These are phyloP conservation scores for Hypoxylon cercidicola DNA, from an alignment of 495 filamentous ascomycete species.

Conservation along the genomic window DNA sequence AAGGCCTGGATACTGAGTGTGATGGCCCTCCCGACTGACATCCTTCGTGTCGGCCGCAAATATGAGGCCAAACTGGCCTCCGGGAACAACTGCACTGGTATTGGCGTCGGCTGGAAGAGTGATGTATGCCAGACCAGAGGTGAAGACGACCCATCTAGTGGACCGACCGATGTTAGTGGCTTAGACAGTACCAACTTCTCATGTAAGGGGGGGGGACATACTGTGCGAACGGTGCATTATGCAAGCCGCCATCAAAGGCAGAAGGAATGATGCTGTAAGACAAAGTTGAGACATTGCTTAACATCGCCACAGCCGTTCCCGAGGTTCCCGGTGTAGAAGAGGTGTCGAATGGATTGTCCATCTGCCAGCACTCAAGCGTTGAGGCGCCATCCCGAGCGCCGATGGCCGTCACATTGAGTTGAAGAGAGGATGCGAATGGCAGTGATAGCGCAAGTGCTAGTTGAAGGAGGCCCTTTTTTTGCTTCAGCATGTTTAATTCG, in stretches of 20 bases:
- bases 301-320: constrained; percentile 47
- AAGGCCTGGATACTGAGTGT: constrained; percentile 58
- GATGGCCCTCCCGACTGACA: constrained; percentile 60
- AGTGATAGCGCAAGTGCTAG: constrained; percentile 4
- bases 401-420: constrained; percentile 47
- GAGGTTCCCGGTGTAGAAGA: constrained; percentile 56
- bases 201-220: constrained; percentile 39
- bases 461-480: not conserved
- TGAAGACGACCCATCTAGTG: constrained; percentile 62
- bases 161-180: not conserved
- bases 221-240: constrained; percentile 64
- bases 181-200: not conserved
- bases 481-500: not conserved
- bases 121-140: constrained; percentile 62
- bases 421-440: constrained; percentile 1
- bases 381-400: constrained; percentile 49
- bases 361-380: constrained; percentile 65
- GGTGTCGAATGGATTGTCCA: constrained; percentile 52
- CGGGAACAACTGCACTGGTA: constrained; percentile 51
- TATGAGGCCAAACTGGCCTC: constrained; percentile 60
- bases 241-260: constrained; percentile 60
- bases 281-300: constrained; percentile 52
- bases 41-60: constrained; percentile 60
- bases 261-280: constrained; percentile 56
- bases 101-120: constrained; percentile 57